Evolutionary conservation across 495 filamentous ascomycete genomes (phyloP).

Genomic region (Gamarada debralockiae): DNA sequence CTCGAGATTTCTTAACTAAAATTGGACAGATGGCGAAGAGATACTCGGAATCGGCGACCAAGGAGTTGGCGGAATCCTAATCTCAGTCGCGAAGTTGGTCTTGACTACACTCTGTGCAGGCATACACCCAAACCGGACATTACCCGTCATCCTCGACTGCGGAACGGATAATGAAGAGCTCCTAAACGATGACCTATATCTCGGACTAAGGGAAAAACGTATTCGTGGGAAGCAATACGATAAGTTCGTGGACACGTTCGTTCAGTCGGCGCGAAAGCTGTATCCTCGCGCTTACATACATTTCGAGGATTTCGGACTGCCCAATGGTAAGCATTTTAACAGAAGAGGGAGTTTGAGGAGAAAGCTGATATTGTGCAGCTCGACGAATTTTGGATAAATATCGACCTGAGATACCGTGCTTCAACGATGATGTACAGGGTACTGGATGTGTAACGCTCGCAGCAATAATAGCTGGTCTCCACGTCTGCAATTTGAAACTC

Average conservation of each 20-base stretch:
- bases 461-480: constrained; percentile 68
- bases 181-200: constrained; percentile 75
- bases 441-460: constrained; percentile 86
- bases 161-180: constrained; percentile 80
- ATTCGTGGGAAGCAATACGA: constrained; percentile 74
- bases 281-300: constrained; percentile 84
- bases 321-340: constrained; percentile 43
- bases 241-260: constrained; percentile 70
- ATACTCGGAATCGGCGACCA: constrained; percentile 91
- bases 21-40: constrained; percentile 43
- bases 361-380: constrained; percentile 26
- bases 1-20: too few species aligned
- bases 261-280: constrained; percentile 57
- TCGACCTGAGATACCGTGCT: constrained; percentile 67
- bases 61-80: constrained; percentile 83
- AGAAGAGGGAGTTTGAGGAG: too few species aligned
- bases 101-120: constrained; percentile 83
- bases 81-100: constrained; percentile 78
- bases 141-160: constrained; percentile 84
- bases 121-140: constrained; percentile 72
- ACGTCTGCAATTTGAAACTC: constrained; percentile 63
- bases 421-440: constrained; percentile 91
- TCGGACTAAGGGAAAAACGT: constrained; percentile 66
- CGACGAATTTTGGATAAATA: constrained; percentile 73
- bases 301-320: constrained; percentile 62